These are phyloP conservation scores for Crithidia acanthocephali DNA, from an alignment of 208 protist species.

Conservation along the genomic window DNA sequence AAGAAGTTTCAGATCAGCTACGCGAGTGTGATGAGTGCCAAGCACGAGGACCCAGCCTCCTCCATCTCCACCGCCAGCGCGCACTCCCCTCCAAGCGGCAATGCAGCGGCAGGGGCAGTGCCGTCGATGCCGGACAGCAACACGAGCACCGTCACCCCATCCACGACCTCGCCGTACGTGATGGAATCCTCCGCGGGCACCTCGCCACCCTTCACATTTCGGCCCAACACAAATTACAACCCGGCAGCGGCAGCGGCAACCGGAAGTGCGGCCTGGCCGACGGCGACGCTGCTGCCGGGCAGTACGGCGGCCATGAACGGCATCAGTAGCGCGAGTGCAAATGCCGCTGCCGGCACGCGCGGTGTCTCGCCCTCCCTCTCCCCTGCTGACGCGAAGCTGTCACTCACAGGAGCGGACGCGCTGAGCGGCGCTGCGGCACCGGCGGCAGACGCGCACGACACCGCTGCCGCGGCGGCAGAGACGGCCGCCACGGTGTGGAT, in stretches of 20 bases:
- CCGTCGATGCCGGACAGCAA: background rate
- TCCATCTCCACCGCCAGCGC: background rate
- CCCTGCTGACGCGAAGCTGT: background rate
- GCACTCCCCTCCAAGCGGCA: too few species aligned
- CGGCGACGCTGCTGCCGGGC: background rate
- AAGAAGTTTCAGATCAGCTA: slow-evolving; percentile 23
- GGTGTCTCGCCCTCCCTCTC: background rate
- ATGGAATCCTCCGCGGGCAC: slow-evolving; percentile 38
- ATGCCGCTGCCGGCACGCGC: background rate
- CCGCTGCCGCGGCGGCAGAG: too few species aligned
- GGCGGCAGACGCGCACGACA: background rate
- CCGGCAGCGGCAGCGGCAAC: background rate
- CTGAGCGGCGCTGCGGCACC: background rate
- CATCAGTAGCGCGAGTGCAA: too few species aligned
- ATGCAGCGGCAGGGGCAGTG: too few species aligned
- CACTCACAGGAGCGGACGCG: background rate
- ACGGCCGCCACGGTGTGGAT: slow-evolving; percentile 26
- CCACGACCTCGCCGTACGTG: slow-evolving; percentile 22
- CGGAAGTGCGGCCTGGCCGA: background rate
- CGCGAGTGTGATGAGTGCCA: background rate
- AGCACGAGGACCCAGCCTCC: slow-evolving; percentile 17
- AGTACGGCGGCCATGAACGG: slow-evolving; percentile 5
- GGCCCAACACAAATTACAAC: slow-evolving; percentile 19
- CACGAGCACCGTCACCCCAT: background rate
- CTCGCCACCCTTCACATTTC: slow-evolving; percentile 62